Percentiles rank a stretch among this genome's conserved stretches.
These are phyloP conservation scores for Thelonectria blattea DNA, from an alignment of 2,329 filamentous ascomycete species.

Conservation along the genomic window DNA sequence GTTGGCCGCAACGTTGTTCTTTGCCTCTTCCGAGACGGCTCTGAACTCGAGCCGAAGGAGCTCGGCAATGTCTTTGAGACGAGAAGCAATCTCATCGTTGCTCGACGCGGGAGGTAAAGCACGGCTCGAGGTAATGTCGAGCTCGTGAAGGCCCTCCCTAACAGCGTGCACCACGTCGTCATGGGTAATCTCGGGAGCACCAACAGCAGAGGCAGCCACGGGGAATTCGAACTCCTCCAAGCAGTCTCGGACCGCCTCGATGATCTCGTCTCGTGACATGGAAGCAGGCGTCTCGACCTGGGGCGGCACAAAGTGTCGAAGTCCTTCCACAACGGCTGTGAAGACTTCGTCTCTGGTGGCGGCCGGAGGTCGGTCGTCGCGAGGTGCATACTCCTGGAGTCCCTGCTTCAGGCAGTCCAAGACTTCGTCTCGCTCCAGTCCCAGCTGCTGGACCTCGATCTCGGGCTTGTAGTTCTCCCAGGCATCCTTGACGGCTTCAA, in stretches of 20 bases:
- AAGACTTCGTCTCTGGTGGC: conserved; percentile 86
- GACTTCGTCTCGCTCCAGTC: conserved; percentile 88
- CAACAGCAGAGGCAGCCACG: conserved; percentile 61
- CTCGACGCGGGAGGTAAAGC: conserved; percentile 51
- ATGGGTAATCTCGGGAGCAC: conserved; percentile 59
- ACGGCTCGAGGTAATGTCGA: conserved; percentile 53
- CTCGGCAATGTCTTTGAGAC: conserved; percentile 70
- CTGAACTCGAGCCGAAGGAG: conserved; percentile 65
- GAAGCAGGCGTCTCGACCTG: conserved; percentile 71
- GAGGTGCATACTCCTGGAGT: conserved; percentile 73
- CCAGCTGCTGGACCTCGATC: conserved; percentile 87
- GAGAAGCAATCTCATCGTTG: conserved; percentile 58
- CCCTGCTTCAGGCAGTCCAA: conserved; percentile 86
- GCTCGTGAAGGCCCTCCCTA: conserved; percentile 61
- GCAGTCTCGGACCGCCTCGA: conserved; percentile 83
- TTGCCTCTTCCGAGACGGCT: conserved; percentile 66
- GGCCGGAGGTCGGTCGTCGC: conserved; percentile 58
- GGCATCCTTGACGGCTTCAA: conserved; percentile 85
- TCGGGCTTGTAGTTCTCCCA: conserved; percentile 96
- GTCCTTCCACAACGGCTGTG: conserved; percentile 81
- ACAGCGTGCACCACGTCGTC: conserved; percentile 71
- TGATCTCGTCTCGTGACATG: conserved; percentile 81
- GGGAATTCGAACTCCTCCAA: conserved; percentile 85
- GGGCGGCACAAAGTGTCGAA: conserved; percentile 81
- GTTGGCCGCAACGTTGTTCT: conserved; percentile 79